A percentile compares a stretch with the other conserved stretches of the same genome.
phyloP scores from a whole-genome alignment of 129 eudicot genomes.

The Erigeron canadensis region DNA sequence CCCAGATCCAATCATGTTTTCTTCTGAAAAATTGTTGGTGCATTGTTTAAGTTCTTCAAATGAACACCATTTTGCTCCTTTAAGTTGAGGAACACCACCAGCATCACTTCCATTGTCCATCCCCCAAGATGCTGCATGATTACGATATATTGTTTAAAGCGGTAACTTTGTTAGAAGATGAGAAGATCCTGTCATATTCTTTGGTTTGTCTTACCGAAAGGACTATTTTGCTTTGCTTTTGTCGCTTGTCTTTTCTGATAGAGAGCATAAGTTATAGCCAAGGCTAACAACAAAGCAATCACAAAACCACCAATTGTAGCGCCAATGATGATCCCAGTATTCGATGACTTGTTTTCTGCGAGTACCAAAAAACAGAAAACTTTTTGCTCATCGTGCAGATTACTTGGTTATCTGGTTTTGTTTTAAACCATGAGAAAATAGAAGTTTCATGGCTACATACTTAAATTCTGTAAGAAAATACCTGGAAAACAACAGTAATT shows the following conservation, averaged over 20 bases:
- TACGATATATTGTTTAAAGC: constrained; percentile 16
- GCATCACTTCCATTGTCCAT: constrained; percentile 39
- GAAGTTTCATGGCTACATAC: not conserved
- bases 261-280: constrained; percentile 55
- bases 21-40: constrained; percentile 67
- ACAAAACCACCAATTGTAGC: too few relatives aligned
- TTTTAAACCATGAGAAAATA: not conserved
- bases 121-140: constrained; percentile 75
- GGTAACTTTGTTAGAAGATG: not conserved
- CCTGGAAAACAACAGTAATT: constrained; percentile 59
- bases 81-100: constrained; percentile 73
- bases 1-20: constrained; percentile 68
- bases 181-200: not conserved
- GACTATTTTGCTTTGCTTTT: constrained; percentile 44
- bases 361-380: too few relatives aligned
- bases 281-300: constrained; percentile 40
- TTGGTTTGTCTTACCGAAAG: constrained; percentile 58
- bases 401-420: not conserved
- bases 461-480: constrained; percentile 12
- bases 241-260: constrained; percentile 54
- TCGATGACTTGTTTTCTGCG: too few relatives aligned
- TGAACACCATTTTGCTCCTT: constrained; percentile 82
- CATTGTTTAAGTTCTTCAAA: constrained; percentile 72
- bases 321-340: too few relatives aligned
- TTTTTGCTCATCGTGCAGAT: not conserved